These are phyloP conservation scores for Voacanga thouarsii DNA, from an alignment of 257 asterid species.

Conservation along the genomic window DNA sequence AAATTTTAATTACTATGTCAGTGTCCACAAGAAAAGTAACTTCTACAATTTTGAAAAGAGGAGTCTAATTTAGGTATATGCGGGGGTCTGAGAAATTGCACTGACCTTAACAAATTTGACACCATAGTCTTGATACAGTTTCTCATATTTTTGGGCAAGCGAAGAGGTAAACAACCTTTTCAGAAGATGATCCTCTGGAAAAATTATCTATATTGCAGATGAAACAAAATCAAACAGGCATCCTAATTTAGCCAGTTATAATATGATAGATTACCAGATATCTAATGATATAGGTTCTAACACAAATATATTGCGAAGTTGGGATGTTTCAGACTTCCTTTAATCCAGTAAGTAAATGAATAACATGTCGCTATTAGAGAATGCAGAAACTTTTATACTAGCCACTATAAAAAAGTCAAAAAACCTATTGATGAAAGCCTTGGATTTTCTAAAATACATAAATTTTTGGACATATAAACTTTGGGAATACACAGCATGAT, in stretches of 20 bases:
- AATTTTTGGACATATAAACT: background rate
- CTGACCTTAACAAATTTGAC: slow-evolving; percentile 82
- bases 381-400: background rate
- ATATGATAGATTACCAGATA: background rate
- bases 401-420: background rate
- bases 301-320: background rate
- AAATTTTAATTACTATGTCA: background rate
- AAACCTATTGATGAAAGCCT: background rate
- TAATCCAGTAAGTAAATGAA: background rate
- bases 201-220: slow-evolving; percentile 48
- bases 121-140: slow-evolving; percentile 69
- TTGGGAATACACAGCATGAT: background rate
- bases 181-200: slow-evolving; percentile 88
- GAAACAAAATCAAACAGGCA: background rate
- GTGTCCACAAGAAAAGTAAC: background rate
- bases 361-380: background rate
- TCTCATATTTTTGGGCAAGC: slow-evolving; percentile 81
- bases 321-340: background rate
- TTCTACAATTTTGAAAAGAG: background rate
- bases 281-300: background rate
- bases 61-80: background rate
- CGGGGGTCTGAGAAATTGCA: slow-evolving; percentile 1
- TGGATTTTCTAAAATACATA: background rate
- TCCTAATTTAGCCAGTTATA: background rate
- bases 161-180: slow-evolving; percentile 80